Base-by-base conservation (phyloP, 352 stramenopile genomes). In the Globisporangium apiculatum region DNA sequence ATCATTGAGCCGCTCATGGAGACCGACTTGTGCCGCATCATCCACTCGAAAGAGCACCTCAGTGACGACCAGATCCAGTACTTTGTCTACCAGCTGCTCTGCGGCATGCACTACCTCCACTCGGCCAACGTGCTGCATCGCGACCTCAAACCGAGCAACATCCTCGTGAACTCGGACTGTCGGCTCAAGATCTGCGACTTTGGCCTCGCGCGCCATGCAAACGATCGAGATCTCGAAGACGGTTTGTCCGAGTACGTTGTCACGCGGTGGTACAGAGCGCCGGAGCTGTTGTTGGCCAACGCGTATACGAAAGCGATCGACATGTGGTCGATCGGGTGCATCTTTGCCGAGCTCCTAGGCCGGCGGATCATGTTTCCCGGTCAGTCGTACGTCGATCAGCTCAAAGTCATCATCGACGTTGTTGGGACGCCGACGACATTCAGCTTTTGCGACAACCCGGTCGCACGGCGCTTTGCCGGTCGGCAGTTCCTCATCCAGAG, bases 1-100 rank as follows among this genome's bases (percentile, higher is more conserved):
- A 98, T 99, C 63, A 97, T 99, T 48, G 83, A 95, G 64, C 89
- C 97, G 46, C 86, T 99, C 48, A 99, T 99, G 96, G 96, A 99
- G 67, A 99, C 94, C 40, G 97, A 99, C 66, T 65, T 99, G 56
- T 90, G 83, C 57, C 82, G 85, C 24, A 75, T 95, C 42, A 94
- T 95, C 51, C 83, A 95, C 66, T 94, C 82, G 55, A 89, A 91
- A 43, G 78, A 91, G 64, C 89, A 83, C 59, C 72, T 98, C 45
- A 96, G 75, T 31, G 91, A 97, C 50, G 94, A 98, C 61, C 95
- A 99, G 62, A 80, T 97, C 31, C 89, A 98, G 75, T 98, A 98
- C 63, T 98, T 98, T 64, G 78, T 98, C 54, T 99, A 99, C 66
- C 95, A 99, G 67, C 68, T 98, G 58, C 72, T 98, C 3, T 94